Evolutionary conservation across 495 filamentous ascomycete genomes (phyloP).

Genomic region (Niebla homalea): DNA sequence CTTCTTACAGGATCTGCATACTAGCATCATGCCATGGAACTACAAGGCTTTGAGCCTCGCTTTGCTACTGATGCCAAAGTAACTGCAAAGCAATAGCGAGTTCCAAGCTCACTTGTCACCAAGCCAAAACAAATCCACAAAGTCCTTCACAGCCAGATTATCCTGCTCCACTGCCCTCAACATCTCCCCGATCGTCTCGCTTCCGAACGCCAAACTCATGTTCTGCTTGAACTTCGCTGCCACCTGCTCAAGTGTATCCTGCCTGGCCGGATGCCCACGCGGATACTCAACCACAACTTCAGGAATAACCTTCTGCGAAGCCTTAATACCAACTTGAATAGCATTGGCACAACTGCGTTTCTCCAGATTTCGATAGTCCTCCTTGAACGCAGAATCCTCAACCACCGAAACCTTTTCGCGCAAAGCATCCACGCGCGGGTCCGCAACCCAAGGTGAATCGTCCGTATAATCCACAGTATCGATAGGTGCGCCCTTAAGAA

Average conservation of each 20-base stretch:
- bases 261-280: constrained; percentile 60
- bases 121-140: constrained; percentile 51
- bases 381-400: constrained; percentile 22
- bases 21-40: too few relatives aligned
- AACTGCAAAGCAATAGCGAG: too few relatives aligned
- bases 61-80: too few relatives aligned
- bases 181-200: constrained; percentile 50
- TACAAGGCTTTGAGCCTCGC: not conserved
- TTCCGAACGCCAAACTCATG: constrained; percentile 50
- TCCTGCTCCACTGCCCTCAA: constrained; percentile 44
- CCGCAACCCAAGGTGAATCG: constrained; percentile 22
- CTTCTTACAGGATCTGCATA: too few relatives aligned
- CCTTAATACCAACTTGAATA: constrained; percentile 16
- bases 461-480: constrained; percentile 27
- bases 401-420: constrained; percentile 21
- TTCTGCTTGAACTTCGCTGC: constrained; percentile 68
- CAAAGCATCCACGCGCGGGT: constrained; percentile 17
- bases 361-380: constrained; percentile 24
- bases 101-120: too few relatives aligned
- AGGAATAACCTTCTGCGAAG: constrained; percentile 34
- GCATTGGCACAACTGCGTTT: constrained; percentile 19
- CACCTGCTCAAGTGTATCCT: constrained; percentile 64
- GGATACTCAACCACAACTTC: constrained; percentile 80
- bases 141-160: constrained; percentile 54
- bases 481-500: constrained; percentile 24